Evolutionary conservation across 2,329 filamentous ascomycete species (phyloP).

Genomic region (Amauroascus niger): DNA sequence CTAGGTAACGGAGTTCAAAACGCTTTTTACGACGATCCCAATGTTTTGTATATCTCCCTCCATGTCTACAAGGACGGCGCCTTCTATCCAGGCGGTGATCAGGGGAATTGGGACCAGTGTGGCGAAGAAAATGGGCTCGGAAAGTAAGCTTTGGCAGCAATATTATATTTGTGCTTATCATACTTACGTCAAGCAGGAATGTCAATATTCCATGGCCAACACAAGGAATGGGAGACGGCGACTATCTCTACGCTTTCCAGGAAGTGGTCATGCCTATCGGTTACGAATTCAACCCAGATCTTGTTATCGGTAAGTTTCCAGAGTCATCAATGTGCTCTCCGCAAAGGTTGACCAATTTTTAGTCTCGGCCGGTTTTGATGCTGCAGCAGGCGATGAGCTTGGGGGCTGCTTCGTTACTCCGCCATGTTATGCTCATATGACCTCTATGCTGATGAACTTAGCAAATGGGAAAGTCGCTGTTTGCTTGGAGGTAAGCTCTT

Average conservation of each 20-base stretch:
- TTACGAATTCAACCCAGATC: conserved; percentile 81
- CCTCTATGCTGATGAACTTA: conserved; percentile 95
- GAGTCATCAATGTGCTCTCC: not conserved
- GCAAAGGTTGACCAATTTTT: conserved; percentile 15
- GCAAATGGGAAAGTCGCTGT: conserved; percentile 83
- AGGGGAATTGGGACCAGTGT: conserved; percentile 52
- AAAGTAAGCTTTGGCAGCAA: conserved; percentile 33
- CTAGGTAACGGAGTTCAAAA: conserved; percentile 90
- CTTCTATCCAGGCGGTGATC: conserved; percentile 66
- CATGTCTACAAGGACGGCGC: conserved; percentile 75
- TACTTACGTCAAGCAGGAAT: conserved; percentile 37
- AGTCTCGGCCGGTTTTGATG: conserved; percentile 92
- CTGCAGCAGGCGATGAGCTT: conserved; percentile 83
- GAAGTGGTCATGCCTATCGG: conserved; percentile 94
- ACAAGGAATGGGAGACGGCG: conserved; percentile 81
- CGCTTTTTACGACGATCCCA: conserved; percentile 89
- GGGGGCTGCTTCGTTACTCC: conserved; percentile 90
- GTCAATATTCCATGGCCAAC: conserved; percentile 61
- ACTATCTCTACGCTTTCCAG: conserved; percentile 95
- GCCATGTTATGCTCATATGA: conserved; percentile 93
- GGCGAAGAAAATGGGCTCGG: conserved; percentile 50
- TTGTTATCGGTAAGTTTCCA: conserved; percentile 57
- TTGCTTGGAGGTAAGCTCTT: conserved; percentile 57
- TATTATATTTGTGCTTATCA: not conserved
- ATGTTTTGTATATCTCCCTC: conserved; percentile 88